Conservation (phyloP, 2,329 filamentous ascomycete genomes). For the Herpotrichia juniperi region DNA sequence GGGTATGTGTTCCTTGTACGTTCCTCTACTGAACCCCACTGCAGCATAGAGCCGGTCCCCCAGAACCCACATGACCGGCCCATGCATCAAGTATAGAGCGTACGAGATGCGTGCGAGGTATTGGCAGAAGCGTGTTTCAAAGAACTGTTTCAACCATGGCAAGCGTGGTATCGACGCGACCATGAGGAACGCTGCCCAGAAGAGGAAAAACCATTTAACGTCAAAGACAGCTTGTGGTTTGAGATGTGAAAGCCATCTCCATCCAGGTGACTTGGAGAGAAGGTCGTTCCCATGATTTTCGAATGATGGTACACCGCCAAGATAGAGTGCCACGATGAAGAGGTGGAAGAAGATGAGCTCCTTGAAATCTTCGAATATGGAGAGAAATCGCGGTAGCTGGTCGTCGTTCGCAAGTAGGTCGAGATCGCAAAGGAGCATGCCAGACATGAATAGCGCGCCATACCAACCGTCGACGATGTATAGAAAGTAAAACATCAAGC, state of each 20-base stretch:
- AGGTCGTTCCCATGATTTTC: conserved; percentile 49
- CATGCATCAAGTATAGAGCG: conserved; percentile 65
- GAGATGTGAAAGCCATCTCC: conserved; percentile 65
- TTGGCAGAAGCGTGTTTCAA: conserved; percentile 57
- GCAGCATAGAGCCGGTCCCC: conserved; percentile 67
- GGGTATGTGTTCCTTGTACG: conserved; percentile 58
- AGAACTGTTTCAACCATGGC: conserved; percentile 53
- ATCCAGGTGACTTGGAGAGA: conserved; percentile 63
- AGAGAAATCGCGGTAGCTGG: conserved; percentile 52
- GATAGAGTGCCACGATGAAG: conserved; percentile 59
- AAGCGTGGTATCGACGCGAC: conserved; percentile 64
- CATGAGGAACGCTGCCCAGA: conserved; percentile 64
- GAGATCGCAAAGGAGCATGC: conserved; percentile 45
- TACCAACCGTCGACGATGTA: conserved; percentile 71
- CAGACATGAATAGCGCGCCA: conserved; percentile 49
- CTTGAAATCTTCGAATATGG: conserved; percentile 59
- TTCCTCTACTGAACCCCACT: conserved; percentile 60
- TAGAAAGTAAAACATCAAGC: conserved; percentile 68
- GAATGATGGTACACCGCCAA: conserved; percentile 66
- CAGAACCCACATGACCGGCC: conserved; percentile 51
- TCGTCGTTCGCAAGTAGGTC: conserved; percentile 37
- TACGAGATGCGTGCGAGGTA: conserved; percentile 65
- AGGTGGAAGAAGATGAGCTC: conserved; percentile 44
- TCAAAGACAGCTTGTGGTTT: conserved; percentile 71
- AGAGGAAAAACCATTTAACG: conserved; percentile 72